Percentiles rank a stretch among this genome's conserved stretches.
Evolutionary conservation across 345 rosid species (phyloP).

Genomic region (Aquilaria sinensis): DNA sequence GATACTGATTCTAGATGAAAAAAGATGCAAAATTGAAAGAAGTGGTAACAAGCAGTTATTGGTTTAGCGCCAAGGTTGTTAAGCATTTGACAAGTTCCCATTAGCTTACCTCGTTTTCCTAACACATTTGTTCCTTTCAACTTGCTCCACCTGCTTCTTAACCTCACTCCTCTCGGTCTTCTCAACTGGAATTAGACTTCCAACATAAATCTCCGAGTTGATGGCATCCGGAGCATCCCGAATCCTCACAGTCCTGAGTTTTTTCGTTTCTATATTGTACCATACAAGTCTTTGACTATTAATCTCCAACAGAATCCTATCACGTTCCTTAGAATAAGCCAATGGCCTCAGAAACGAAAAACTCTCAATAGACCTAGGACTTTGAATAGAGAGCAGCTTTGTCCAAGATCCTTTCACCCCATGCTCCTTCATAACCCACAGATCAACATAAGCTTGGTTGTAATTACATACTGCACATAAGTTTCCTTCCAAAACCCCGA

Average conservation of each 20-base stretch:
- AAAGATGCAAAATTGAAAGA: slow-evolving; percentile 3
- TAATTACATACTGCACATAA: slow-evolving; percentile 35
- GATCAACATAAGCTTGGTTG: slow-evolving; percentile 24
- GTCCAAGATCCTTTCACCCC: slow-evolving; percentile 48
- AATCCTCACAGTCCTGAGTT: slow-evolving; percentile 21
- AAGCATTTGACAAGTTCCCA: too few species aligned
- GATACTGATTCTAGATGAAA: too few species aligned
- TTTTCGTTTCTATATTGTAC: slow-evolving; percentile 28
- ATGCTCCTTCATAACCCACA: slow-evolving; percentile 61
- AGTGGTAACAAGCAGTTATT: too few species aligned
- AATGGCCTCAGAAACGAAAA: slow-evolving; percentile 34
- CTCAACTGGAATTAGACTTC: slow-evolving; percentile 41
- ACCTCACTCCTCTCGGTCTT: not conserved
- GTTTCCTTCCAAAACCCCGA: slow-evolving; percentile 36
- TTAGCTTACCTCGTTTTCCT: slow-evolving; percentile 29
- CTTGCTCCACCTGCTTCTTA: not conserved
- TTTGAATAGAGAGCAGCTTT: slow-evolving; percentile 28
- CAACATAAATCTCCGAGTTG: slow-evolving; percentile 27
- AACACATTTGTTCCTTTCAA: slow-evolving; percentile 12
- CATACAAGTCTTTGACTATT: slow-evolving; percentile 33
- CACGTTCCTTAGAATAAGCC: slow-evolving; percentile 20
- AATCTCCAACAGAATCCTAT: slow-evolving; percentile 41
- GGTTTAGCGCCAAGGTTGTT: too few species aligned
- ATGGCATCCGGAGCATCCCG: slow-evolving; percentile 22
- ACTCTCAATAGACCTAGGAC: not conserved